phyloP scores from a whole-genome alignment of 1,284 basidiomycete genomes.

The Omphalotus olearius region DNA sequence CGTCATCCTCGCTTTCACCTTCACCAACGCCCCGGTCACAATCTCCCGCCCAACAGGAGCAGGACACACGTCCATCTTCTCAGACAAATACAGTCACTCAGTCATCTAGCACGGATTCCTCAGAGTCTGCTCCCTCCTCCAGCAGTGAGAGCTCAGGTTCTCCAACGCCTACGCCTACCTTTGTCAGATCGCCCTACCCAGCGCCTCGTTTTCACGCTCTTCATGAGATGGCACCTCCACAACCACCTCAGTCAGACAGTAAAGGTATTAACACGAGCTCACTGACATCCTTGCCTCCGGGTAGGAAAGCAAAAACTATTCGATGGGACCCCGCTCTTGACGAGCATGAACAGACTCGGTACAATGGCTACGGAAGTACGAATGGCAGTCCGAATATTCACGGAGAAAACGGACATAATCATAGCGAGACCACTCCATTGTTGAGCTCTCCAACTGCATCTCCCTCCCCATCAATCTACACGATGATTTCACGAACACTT shows the following conservation, averaged over 20 bases:
- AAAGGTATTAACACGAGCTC: background rate
- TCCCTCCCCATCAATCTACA: background rate
- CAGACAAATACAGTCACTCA: conserved; percentile 2
- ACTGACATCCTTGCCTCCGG: background rate
- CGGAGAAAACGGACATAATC: background rate
- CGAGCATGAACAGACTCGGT: background rate
- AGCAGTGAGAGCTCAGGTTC: conserved; percentile 6
- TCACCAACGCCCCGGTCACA: background rate
- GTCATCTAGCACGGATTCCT: background rate
- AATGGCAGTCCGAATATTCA: background rate
- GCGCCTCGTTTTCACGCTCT: background rate
- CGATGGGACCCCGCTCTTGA: conserved; percentile 8
- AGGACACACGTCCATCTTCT: background rate
- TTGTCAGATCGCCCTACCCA: conserved; percentile 9
- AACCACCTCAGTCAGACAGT: background rate
- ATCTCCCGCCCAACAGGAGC: background rate
- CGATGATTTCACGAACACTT: conserved; percentile 1
- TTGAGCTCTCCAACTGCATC: background rate
- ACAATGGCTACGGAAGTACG: background rate
- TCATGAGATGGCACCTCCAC: background rate
- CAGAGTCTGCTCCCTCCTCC: background rate
- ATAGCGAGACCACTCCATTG: conserved; percentile 8
- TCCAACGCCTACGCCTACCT: conserved; percentile 11
- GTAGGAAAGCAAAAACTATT: conserved; percentile 1
- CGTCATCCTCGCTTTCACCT: background rate